Percentiles rank a stretch among this genome's conserved stretches.
These are phyloP conservation scores for Croton laevigatus DNA, from an alignment of 441 rosid genomes.

Conservation along the genomic window DNA sequence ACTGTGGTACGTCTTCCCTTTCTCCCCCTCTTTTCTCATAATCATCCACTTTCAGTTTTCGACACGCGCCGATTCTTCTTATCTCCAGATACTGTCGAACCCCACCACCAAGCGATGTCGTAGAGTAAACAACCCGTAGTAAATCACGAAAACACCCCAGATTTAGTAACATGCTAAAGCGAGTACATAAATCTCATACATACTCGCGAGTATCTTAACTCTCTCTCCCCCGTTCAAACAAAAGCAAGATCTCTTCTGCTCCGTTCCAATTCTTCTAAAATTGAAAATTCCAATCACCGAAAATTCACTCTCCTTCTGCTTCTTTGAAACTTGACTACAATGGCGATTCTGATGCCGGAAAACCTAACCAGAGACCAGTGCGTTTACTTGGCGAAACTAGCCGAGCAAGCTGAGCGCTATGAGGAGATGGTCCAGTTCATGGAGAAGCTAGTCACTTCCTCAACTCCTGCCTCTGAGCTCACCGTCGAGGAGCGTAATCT, in stretches of 20 bases:
- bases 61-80: too few species aligned
- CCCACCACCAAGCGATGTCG: not conserved
- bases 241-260: not conserved
- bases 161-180: not conserved
- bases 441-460: not conserved
- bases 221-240: not conserved
- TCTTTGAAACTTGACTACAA: not conserved
- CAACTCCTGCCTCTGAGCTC: conserved; percentile 4
- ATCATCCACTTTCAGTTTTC: not conserved
- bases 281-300: not conserved
- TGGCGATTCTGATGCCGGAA: not conserved
- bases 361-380: conserved; percentile 8
- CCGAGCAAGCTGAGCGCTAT: not conserved
- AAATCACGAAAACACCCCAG: not conserved
- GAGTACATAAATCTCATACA: not conserved
- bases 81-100: too few species aligned
- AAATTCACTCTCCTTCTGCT: not conserved
- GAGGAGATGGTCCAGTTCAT: conserved; percentile 8
- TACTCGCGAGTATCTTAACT: not conserved
- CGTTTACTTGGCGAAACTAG: not conserved
- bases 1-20: not conserved
- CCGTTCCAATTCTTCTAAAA: not conserved
- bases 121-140: not conserved
- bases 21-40: not conserved
- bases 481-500: conserved; percentile 1